Percentiles rank a stretch among this genome's conserved stretches.
Conservation (phyloP, 768 basidiomycete genomes). For the Rhodotorula kratochvilovae region DNA sequence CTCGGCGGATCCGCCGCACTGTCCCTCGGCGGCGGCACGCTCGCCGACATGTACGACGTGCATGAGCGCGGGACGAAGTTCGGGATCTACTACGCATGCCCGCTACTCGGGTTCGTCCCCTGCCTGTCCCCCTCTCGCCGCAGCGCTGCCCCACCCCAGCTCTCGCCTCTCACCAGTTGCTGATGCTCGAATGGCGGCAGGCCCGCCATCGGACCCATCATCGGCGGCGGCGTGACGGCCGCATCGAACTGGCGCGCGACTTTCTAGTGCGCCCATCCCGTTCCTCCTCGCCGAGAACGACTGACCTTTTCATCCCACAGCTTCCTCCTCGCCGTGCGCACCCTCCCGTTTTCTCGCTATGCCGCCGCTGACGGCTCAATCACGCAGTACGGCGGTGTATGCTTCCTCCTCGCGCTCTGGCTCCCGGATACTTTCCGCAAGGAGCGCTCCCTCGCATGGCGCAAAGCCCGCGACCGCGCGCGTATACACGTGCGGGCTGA, state of each 20-base stretch:
- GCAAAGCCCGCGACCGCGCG: conserved; percentile 57
- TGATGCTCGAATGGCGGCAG: too few species aligned
- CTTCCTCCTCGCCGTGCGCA: conserved; percentile 72
- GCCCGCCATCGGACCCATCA: conserved; percentile 56
- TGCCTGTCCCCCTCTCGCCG: too few species aligned
- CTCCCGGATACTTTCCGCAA: conserved; percentile 78
- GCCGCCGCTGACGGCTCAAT: too few species aligned
- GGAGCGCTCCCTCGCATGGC: conserved; percentile 77
- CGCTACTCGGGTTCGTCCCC: conserved; percentile 27
- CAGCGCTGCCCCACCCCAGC: too few species aligned
- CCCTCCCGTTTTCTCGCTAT: too few species aligned
- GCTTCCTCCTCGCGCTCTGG: conserved; percentile 49
- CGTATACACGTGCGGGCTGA: conserved; percentile 3
- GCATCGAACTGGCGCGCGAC: conserved; percentile 68
- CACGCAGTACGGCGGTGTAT: conserved; percentile 36
- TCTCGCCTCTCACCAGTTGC: too few species aligned
- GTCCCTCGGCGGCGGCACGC: conserved; percentile 67
- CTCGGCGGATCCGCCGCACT: conserved; percentile 65
- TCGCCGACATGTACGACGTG: conserved; percentile 58
- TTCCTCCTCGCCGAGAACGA: too few species aligned
- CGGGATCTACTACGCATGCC: conserved; percentile 64
- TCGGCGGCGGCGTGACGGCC: conserved; percentile 66
- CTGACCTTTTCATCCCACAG: too few species aligned
- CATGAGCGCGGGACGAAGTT: conserved; percentile 69
- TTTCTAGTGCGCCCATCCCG: conserved; percentile 55